phyloP scores from a whole-genome alignment of 164 flowering plant genomes.

The Chimonanthus salicifolius region DNA sequence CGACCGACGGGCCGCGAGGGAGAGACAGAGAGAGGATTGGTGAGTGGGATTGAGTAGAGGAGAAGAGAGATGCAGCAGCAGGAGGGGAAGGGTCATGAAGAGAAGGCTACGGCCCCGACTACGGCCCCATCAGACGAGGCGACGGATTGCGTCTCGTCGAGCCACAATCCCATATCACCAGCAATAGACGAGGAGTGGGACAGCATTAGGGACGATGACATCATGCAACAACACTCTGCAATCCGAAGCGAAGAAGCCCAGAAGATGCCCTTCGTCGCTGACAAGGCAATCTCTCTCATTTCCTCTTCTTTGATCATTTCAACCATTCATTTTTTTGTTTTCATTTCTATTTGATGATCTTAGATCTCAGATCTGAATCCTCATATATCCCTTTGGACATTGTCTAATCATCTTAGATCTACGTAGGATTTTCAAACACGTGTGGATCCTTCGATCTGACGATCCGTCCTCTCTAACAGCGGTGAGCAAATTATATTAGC shows the following conservation, averaged over 20 bases:
- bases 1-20: no score
- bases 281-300: slow-evolving; percentile 42
- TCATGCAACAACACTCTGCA: slow-evolving; percentile 67
- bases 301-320: neutral
- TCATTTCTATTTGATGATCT: neutral
- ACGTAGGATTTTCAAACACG: neutral
- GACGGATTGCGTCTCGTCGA: slow-evolving; percentile 11
- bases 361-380: slow-evolving; percentile 2
- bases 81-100: no score
- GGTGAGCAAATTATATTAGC: no score
- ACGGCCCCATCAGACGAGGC: slow-evolving; percentile 15
- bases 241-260: slow-evolving; percentile 56
- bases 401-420: neutral
- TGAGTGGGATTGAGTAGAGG: no score
- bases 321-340: neutral
- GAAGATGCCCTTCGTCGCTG: slow-evolving; percentile 66
- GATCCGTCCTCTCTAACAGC: no score
- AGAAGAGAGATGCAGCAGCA: no score
- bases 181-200: slow-evolving; percentile 36
- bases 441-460: neutral
- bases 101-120: no score
- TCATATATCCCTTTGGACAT: neutral
- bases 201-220: slow-evolving; percentile 50
- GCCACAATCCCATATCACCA: slow-evolving; percentile 10
- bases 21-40: no score